These are phyloP conservation scores for Aspergillus phoenicis DNA, from an alignment of 2,329 filamentous ascomycete species.

Conservation along the genomic window DNA sequence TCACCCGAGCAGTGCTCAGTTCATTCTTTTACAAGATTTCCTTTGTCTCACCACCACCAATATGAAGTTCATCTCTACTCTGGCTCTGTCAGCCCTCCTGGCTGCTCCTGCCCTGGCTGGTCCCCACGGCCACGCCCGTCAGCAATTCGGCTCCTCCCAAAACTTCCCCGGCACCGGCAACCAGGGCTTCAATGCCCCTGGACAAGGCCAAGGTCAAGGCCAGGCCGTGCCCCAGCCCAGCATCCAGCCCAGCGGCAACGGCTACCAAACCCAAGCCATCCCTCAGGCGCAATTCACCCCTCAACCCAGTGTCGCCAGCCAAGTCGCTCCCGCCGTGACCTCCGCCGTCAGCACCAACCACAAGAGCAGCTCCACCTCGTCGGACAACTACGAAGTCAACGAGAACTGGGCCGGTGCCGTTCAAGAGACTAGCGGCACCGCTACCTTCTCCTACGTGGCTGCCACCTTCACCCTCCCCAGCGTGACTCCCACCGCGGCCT, in stretches of 20 bases:
- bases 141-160: neutral
- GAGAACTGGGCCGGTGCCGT: constrained; percentile 17
- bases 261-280: neutral
- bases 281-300: neutral
- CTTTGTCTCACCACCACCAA: neutral
- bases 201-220: neutral
- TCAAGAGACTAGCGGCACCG: constrained; percentile 1
- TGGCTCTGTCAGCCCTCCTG: constrained; percentile 6
- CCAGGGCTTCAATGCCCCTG: neutral
- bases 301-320: neutral
- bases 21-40: neutral
- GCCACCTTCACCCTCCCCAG: constrained; percentile 14
- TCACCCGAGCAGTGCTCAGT: neutral
- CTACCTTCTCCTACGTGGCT: constrained; percentile 10
- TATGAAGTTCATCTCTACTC: constrained; percentile 9
- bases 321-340: neutral
- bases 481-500: constrained; percentile 6
- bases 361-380: neutral
- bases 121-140: constrained; percentile 5
- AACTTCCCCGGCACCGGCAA: neutral
- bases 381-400: constrained; percentile 7
- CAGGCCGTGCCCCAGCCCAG: neutral
- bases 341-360: neutral
- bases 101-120: constrained; percentile 8
- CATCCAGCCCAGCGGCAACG: neutral